Conservation (phyloP, 768 basidiomycete species). For the Suillus lakei region DNA sequence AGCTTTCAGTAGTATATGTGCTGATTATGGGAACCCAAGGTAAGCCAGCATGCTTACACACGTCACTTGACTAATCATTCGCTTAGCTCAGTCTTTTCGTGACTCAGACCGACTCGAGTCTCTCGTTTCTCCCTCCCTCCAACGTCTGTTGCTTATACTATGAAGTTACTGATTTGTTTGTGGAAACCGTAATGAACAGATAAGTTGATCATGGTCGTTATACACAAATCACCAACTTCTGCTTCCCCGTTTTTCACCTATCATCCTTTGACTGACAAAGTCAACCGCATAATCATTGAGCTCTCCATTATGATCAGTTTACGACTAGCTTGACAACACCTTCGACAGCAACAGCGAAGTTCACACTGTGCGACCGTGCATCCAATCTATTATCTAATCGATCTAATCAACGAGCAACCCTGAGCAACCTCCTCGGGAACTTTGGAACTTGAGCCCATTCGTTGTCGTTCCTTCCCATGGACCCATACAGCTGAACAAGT, state of each 20-base stretch:
- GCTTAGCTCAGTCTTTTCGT: too few relatives aligned
- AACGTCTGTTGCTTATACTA: not conserved
- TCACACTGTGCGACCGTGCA: not conserved
- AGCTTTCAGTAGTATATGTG: too few relatives aligned
- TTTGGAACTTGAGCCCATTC: not conserved
- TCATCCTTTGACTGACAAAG: not conserved
- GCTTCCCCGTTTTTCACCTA: not conserved
- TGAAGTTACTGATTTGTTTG: not conserved
- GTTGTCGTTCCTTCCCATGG: not conserved
- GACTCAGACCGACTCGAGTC: too few relatives aligned
- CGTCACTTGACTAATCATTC: too few relatives aligned
- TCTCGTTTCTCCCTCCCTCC: not conserved
- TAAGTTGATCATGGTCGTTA: too few relatives aligned
- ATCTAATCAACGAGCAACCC: too few relatives aligned
- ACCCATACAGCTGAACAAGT: not conserved
- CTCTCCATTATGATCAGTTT: not conserved
- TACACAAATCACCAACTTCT: not conserved
- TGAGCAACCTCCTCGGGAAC: too few relatives aligned
- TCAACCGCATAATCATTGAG: not conserved
- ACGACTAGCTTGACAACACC: not conserved
- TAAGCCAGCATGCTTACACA: too few relatives aligned
- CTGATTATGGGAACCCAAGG: too few relatives aligned
- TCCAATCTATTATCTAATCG: not conserved
- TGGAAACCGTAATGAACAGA: too few relatives aligned
- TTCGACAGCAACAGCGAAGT: not conserved